Conservation (phyloP, 73 alveolate genomes). For the Paraurostyla sp. region DNA sequence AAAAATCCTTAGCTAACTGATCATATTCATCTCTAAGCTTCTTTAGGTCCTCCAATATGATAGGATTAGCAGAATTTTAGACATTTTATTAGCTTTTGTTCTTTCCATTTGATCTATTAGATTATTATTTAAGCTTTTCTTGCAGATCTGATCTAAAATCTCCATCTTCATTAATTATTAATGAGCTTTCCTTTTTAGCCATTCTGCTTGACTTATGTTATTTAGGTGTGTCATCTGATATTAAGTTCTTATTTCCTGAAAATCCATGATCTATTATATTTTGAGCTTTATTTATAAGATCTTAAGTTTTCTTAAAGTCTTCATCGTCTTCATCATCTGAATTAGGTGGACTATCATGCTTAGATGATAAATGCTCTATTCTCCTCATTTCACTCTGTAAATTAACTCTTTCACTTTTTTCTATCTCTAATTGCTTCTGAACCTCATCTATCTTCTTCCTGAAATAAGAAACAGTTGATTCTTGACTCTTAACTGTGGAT, state of each 20-base stretch:
- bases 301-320: constrained; percentile 10
- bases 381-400: constrained; percentile 37
- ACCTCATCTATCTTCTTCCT: constrained; percentile 54
- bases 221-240: too few species aligned
- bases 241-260: too few species aligned
- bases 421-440: constrained; percentile 19
- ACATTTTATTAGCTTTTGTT: too few species aligned
- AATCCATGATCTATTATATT: background rate
- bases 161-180: background rate
- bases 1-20: background rate
- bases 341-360: constrained; percentile 21
- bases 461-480: constrained; percentile 41
- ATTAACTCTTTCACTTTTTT: constrained; percentile 7
- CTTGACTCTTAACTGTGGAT: constrained; percentile 31
- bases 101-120: constrained; percentile 23
- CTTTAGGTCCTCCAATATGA: constrained; percentile 29
- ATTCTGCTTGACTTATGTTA: too few species aligned
- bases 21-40: constrained; percentile 59
- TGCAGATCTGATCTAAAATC: background rate
- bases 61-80: too few species aligned
- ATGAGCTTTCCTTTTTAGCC: background rate
- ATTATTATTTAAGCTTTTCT: background rate
- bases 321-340: background rate
- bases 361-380: constrained; percentile 34
- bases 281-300: constrained; percentile 21